Conservation (phyloP, 768 basidiomycete species). For the Tricholoma sp. region DNA sequence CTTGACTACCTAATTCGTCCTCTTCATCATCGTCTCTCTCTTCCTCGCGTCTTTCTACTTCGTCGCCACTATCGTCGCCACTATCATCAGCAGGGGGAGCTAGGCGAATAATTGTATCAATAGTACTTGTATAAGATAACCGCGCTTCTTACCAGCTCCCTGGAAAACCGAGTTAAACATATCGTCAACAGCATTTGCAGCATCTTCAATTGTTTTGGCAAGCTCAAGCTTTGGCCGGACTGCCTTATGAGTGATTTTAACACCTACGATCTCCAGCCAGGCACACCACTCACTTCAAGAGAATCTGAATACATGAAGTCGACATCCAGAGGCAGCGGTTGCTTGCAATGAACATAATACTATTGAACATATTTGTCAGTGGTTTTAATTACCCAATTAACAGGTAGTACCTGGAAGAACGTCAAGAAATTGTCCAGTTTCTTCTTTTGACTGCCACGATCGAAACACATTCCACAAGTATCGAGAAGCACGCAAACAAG, state of each 20-base stretch:
- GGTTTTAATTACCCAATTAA: conserved; percentile 1
- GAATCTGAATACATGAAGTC: conserved; percentile 97
- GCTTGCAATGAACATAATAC: conserved; percentile 90
- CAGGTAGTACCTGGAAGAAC: conserved; percentile 77
- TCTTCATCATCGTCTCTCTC: conserved; percentile 59
- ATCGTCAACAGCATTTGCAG: conserved; percentile 85
- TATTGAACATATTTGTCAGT: conserved; percentile 17
- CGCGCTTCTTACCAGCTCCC: conserved; percentile 42
- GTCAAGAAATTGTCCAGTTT: conserved; percentile 89
- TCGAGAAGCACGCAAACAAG: conserved; percentile 90
- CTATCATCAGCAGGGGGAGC: conserved; percentile 41
- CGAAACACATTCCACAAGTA: conserved; percentile 97
- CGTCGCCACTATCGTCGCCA: conserved; percentile 65
- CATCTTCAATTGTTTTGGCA: conserved; percentile 77
- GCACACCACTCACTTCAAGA: conserved; percentile 57
- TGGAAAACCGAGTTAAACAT: conserved; percentile 72
- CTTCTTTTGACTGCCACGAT: conserved; percentile 86
- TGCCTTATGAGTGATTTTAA: conserved; percentile 40
- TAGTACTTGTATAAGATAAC: background rate
- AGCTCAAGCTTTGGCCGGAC: conserved; percentile 77
- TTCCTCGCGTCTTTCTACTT: conserved; percentile 45
- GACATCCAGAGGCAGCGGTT: conserved; percentile 90
- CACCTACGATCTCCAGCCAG: background rate
- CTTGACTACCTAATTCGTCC: conserved; percentile 49
- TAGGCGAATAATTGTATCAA: conserved; percentile 10